Conservation (phyloP, 306 rosid genomes). For the cucumber (Cucumis sativus) region DNA sequence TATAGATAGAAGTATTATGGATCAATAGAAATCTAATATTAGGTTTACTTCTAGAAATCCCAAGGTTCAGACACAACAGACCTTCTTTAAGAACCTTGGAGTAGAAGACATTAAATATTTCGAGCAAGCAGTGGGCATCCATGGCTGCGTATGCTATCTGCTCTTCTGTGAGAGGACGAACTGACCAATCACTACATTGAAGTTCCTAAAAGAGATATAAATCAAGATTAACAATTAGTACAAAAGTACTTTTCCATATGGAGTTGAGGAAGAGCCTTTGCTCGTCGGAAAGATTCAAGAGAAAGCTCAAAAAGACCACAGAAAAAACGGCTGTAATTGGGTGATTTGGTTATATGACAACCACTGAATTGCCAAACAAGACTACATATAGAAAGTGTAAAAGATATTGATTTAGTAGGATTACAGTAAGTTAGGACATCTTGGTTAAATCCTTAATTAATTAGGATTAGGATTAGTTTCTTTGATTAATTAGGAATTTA, state of each 20-base stretch:
- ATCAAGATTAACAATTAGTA: constrained; percentile 23
- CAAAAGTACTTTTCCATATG: not conserved
- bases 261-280: not conserved
- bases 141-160: constrained; percentile 74
- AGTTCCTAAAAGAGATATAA: constrained; percentile 65
- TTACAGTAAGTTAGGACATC: no score
- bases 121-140: constrained; percentile 94
- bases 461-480: no score
- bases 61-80: constrained; percentile 23
- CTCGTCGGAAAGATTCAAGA: not conserved
- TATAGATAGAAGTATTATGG: not conserved
- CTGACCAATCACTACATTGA: constrained; percentile 99
- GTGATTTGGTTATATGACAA: not conserved
- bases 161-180: constrained; percentile 85
- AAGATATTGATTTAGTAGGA: not conserved
- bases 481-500: no score
- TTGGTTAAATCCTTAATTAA: no score
- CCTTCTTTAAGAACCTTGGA: constrained; percentile 57
- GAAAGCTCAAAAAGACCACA: not conserved
- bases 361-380: not conserved
- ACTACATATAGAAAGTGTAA: not conserved
- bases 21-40: constrained; percentile 2
- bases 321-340: not conserved
- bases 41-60: not conserved
- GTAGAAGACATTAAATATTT: constrained; percentile 58